phyloP scores from a whole-genome alignment of 2,329 filamentous ascomycete species.

The Cryphonectria carpinicola region DNA sequence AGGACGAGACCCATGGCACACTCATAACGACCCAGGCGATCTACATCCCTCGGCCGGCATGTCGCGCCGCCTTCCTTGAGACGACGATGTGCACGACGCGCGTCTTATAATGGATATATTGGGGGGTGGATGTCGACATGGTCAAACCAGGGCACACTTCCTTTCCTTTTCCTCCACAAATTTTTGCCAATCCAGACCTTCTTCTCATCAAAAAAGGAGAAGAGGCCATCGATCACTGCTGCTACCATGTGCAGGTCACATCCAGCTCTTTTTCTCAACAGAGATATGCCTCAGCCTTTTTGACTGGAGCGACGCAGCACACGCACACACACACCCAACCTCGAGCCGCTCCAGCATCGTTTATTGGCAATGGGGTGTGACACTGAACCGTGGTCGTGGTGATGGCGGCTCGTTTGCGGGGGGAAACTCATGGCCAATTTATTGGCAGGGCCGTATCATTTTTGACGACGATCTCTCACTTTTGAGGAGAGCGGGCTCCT shows the following conservation, averaged over 20 bases:
- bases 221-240: background rate
- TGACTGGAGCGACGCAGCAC: conserved; percentile 15
- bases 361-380: conserved; percentile 12
- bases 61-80: conserved; percentile 14
- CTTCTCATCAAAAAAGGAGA: background rate
- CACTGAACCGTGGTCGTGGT: conserved; percentile 10
- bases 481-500: conserved; percentile 8
- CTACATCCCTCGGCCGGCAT: conserved; percentile 1
- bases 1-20: background rate
- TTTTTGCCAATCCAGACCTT: background rate
- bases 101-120: background rate
- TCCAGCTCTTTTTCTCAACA: background rate
- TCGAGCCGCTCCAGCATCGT: conserved; percentile 4
- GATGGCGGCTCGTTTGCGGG: conserved; percentile 12
- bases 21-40: background rate
- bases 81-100: conserved; percentile 2
- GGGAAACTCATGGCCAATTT: background rate
- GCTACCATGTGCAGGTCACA: conserved; percentile 4
- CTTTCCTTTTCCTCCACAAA: background rate
- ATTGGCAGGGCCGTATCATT: conserved; percentile 11
- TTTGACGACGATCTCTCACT: conserved; percentile 29
- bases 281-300: conserved; percentile 16
- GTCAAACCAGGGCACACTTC: background rate
- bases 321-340: background rate
- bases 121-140: background rate